phyloP scores from a whole-genome alignment of 805 yeast species.

The Schizosaccharomyces octosporus region DNA sequence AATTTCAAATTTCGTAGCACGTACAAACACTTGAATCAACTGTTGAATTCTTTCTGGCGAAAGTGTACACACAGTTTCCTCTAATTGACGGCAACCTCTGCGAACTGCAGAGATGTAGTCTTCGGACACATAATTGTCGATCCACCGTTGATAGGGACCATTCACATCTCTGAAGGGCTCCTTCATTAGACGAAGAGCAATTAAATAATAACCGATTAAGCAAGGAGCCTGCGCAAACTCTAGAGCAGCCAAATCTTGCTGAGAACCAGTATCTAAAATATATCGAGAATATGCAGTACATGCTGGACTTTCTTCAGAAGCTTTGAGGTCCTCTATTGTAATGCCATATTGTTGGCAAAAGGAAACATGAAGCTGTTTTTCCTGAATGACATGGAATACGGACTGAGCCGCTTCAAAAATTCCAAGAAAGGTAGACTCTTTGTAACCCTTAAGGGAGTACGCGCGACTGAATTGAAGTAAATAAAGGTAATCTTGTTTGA shows the following conservation, averaged over 20 bases:
- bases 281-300: slow-evolving; percentile 38
- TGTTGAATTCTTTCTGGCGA: slow-evolving; percentile 23
- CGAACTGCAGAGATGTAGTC: slow-evolving; percentile 31
- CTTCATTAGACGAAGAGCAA: slow-evolving; percentile 16
- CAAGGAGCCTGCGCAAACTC: slow-evolving; percentile 55
- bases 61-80: slow-evolving; percentile 19
- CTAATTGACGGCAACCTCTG: slow-evolving; percentile 26
- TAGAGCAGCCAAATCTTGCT: slow-evolving; percentile 36
- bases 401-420: slow-evolving; percentile 22
- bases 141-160: slow-evolving; percentile 24
- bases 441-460: slow-evolving; percentile 36
- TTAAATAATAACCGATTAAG: slow-evolving; percentile 46
- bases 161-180: slow-evolving; percentile 9
- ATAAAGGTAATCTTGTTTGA: slow-evolving; percentile 36
- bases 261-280: slow-evolving; percentile 26
- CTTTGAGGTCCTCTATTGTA: slow-evolving; percentile 18
- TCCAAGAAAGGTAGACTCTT: slow-evolving; percentile 30
- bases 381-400: slow-evolving; percentile 27
- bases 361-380: slow-evolving; percentile 29
- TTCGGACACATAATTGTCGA: slow-evolving; percentile 33
- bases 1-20: slow-evolving; percentile 36
- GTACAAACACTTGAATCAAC: slow-evolving; percentile 31
- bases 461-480: slow-evolving; percentile 42
- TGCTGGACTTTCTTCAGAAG: slow-evolving; percentile 28
- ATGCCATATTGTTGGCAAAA: slow-evolving; percentile 25